A percentile compares a stretch with the other conserved stretches of the same genome.
Evolutionary conservation across 257 asterid genomes (phyloP).

Genomic region (Datura wrightii): DNA sequence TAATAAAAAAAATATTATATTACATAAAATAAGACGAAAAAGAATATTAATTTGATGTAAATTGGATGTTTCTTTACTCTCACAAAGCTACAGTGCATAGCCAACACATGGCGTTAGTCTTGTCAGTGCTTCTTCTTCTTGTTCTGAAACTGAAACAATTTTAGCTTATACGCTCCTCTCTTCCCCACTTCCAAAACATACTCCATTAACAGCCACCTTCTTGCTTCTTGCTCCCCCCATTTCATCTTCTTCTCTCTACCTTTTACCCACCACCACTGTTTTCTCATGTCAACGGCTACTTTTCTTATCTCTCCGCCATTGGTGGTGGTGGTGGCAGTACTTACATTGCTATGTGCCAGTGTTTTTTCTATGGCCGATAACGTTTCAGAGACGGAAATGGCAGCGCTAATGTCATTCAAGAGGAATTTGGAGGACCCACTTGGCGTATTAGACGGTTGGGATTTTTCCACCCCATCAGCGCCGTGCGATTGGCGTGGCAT

Average conservation of each 20-base stretch:
- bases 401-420: slow-evolving; percentile 53
- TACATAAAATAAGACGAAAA: no score
- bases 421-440: slow-evolving; percentile 59
- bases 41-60: not conserved
- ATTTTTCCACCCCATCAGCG: slow-evolving; percentile 52
- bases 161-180: slow-evolving; percentile 23
- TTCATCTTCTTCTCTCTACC: not conserved
- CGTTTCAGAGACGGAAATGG: slow-evolving; percentile 55
- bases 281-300: slow-evolving; percentile 30
- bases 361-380: slow-evolving; percentile 21
- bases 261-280: not conserved
- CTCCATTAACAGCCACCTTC: slow-evolving; percentile 15
- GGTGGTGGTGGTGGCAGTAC: slow-evolving; percentile 29
- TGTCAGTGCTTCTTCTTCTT: slow-evolving; percentile 14
- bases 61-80: not conserved
- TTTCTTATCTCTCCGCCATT: not conserved
- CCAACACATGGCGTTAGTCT: slow-evolving; percentile 38
- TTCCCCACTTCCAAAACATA: slow-evolving; percentile 14
- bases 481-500: slow-evolving; percentile 89
- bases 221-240: not conserved
- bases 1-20: no score
- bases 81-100: slow-evolving; percentile 25
- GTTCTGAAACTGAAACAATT: not conserved
- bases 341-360: not conserved
- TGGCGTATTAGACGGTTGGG: slow-evolving; percentile 59